These are phyloP conservation scores for Fusarium sp. DNA, from an alignment of 2,329 filamentous ascomycete species.

Conservation along the genomic window DNA sequence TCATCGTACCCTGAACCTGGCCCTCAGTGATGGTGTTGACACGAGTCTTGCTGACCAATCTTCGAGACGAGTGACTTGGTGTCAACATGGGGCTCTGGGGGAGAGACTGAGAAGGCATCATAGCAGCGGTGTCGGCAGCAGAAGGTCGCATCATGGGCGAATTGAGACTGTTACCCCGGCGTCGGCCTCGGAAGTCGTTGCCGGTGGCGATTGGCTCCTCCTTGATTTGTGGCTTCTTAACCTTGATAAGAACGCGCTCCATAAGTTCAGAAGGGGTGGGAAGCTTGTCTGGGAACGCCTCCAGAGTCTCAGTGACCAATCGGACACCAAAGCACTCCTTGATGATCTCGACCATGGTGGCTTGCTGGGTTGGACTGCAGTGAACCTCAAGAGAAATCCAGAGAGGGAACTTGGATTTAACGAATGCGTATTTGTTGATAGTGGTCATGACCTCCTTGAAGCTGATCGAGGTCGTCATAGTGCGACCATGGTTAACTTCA, in stretches of 20 bases:
- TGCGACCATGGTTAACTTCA: conserved; percentile 90
- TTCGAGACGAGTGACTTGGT: conserved; percentile 65
- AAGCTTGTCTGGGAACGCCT: conserved; percentile 75
- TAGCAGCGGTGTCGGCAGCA: conserved; percentile 66
- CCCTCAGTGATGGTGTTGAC: conserved; percentile 71
- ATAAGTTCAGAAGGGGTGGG: conserved; percentile 90
- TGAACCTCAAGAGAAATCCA: conserved; percentile 97
- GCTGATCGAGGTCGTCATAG: conserved; percentile 87
- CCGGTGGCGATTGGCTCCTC: conserved; percentile 55
- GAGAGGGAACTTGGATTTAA: conserved; percentile 86
- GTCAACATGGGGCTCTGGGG: conserved; percentile 68
- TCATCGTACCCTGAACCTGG: conserved; percentile 66
- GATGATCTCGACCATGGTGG: conserved; percentile 91
- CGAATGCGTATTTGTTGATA: conserved; percentile 95
- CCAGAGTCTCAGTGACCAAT: conserved; percentile 81
- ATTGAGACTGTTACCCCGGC: conserved; percentile 78
- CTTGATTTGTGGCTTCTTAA: conserved; percentile 77
- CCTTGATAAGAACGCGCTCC: conserved; percentile 89
- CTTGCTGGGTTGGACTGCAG: conserved; percentile 85
- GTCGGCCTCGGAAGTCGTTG: conserved; percentile 59
- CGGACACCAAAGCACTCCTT: conserved; percentile 84
- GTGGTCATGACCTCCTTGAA: conserved; percentile 94
- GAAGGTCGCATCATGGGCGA: conserved; percentile 72
- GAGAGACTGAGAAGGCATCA: conserved; percentile 65
- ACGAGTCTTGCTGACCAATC: conserved; percentile 62